Percentiles rank a stretch among this genome's conserved stretches.
Conservation (phyloP, 192 early-diverging fungal genomes). For the Entophlyctis luteolus region DNA sequence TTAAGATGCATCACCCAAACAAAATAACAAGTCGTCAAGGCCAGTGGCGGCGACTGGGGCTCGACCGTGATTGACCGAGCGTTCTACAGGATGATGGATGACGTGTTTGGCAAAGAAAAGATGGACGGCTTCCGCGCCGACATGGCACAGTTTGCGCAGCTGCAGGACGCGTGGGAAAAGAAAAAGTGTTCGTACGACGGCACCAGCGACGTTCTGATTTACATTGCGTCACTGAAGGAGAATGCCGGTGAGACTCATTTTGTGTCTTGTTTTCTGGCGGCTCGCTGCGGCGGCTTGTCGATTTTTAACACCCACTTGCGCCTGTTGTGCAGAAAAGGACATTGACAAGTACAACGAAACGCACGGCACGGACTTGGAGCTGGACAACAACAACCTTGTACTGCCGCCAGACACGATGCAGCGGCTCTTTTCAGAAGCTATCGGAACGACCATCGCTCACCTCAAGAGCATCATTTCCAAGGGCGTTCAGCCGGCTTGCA, state of each 20-base stretch:
- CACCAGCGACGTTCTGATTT: not conserved
- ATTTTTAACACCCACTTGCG: not conserved
- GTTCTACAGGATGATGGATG: conserved; percentile 12
- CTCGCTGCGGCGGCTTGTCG: not conserved
- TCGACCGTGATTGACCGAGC: conserved; percentile 18
- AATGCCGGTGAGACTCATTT: not conserved
- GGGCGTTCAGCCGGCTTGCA: not conserved
- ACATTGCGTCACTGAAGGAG: too few relatives aligned
- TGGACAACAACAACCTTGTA: not conserved
- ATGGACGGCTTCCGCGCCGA: not conserved
- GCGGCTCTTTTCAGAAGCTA: not conserved
- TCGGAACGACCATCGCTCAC: not conserved
- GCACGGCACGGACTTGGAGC: not conserved
- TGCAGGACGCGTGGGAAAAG: conserved; percentile 17
- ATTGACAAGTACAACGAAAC: not conserved
- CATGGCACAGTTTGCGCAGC: not conserved
- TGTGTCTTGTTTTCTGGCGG: not conserved
- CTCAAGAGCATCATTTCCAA: not conserved
- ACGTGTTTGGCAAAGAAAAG: not conserved
- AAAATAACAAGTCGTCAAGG: not conserved
- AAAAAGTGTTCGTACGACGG: conserved; percentile 14
- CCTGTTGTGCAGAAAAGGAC: not conserved
- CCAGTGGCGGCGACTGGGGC: conserved; percentile 20
- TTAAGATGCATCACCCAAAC: too few relatives aligned
- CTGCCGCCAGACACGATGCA: not conserved